phyloP scores from a whole-genome alignment of 495 filamentous ascomycete species.

The Penicillium desertorum region DNA sequence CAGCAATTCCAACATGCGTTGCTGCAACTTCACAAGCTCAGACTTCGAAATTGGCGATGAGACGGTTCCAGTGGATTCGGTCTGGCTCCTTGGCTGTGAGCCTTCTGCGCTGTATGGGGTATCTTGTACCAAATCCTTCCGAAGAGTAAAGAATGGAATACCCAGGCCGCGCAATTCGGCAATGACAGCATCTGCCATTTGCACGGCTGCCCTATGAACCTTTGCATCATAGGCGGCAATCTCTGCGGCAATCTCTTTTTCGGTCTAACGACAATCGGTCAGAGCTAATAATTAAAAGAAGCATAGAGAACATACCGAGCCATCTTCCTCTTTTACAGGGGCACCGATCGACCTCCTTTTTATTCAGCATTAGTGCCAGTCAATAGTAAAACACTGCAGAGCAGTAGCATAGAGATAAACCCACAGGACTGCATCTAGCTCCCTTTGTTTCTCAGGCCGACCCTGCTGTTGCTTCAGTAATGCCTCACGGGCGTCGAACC shows the following conservation, averaged over 20 bases:
- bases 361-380: constrained; percentile 3
- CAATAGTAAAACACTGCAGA: neutral
- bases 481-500: constrained; percentile 57
- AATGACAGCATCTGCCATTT: constrained; percentile 59
- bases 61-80: neutral
- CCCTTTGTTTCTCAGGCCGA: constrained; percentile 50
- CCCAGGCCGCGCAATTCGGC: constrained; percentile 55
- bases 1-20: constrained; percentile 60
- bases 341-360: constrained; percentile 46
- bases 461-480: constrained; percentile 51
- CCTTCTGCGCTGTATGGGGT: constrained; percentile 1
- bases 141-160: constrained; percentile 66
- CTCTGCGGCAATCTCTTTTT: constrained; percentile 53
- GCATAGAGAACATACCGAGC: constrained; percentile 31
- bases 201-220: constrained; percentile 55
- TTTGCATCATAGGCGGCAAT: constrained; percentile 59
- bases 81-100: constrained; percentile 5
- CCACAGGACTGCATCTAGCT: constrained; percentile 53
- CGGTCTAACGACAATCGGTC: constrained; percentile 25
- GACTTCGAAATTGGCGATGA: constrained; percentile 32
- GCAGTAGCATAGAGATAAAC: constrained; percentile 13
- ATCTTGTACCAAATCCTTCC: constrained; percentile 38
- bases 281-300: constrained; percentile 3
- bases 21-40: constrained; percentile 54
- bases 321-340: constrained; percentile 31